Evolutionary conservation across 164 flowering plant genomes (phyloP), one percentile per base, ranked within the genome.

Genomic region (Annona squamosa): DNA sequence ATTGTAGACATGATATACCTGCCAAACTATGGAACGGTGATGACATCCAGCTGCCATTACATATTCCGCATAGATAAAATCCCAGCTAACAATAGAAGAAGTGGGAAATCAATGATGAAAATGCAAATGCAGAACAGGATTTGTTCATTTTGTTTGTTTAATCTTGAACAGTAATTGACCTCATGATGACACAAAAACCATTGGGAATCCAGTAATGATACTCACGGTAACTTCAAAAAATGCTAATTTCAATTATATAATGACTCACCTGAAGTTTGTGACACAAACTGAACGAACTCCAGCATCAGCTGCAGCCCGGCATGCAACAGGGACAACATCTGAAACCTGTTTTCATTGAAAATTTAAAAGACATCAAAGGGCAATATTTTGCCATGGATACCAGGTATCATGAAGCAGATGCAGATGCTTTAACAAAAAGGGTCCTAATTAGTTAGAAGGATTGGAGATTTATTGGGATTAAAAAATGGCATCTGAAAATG

Each of bases 301-400:
- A 85, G 98, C 99, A 85, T 95, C 98, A 42, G 94, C 93, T 72
- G 99, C 99, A 61, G 98, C 99, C 71, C 98, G 94, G 73, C 99
- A 95, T 69, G 97, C 98, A 79, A 95, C 97, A 73, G 99, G 93
- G 76, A 95, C 98, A 79, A 90, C 99, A 88, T 95, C 98, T 41
- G 99, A 95, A 71, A 93, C 88, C 99, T 95, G 80, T 61, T 68
- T 70, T 45, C 19, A 44, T 13, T 63, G 41, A 46, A 45, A 68
- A 37, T 41, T 66, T 12, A 17, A 42, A 37, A 67, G 72, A 65
- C 66, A 65, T 46, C 26, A 19, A 16, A 7, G 4, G 37, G 37
- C 37, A 26, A 26, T 44, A 2, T 66, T 61, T 57, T 44, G 43
- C 46, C 43, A 48, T 52, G 46, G 37, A 26, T 2, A 73, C 17